Evolutionary conservation across 805 yeast genomes (phyloP).

Genomic region (Kodamaea lidongshanica): DNA sequence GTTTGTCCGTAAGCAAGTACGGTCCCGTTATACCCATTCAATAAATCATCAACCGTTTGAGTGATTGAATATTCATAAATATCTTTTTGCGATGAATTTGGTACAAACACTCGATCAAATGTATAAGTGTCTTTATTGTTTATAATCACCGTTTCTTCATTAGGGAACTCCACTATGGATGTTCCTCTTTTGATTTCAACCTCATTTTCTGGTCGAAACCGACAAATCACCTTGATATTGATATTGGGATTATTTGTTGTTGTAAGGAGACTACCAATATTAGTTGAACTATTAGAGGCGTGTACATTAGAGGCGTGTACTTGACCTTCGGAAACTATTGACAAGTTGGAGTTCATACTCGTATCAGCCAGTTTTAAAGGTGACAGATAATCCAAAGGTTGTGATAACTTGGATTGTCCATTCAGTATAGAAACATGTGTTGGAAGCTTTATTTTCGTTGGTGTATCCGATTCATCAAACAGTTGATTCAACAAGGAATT

Average conservation of each 20-base stretch:
- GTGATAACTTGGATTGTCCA: constrained; percentile 1
- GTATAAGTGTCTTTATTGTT: constrained; percentile 39
- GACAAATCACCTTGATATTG: constrained; percentile 61
- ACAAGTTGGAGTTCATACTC: neutral
- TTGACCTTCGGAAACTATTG: too few relatives aligned
- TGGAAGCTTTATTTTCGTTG: constrained; percentile 6
- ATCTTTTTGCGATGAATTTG: constrained; percentile 46
- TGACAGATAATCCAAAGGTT: constrained; percentile 2
- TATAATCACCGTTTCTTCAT: constrained; percentile 22
- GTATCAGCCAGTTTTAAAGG: constrained; percentile 2
- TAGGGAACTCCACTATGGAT: constrained; percentile 17
- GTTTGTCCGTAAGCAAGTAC: constrained; percentile 77
- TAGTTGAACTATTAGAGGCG: too few relatives aligned
- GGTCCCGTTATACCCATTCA: constrained; percentile 73
- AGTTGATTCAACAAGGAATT: constrained; percentile 5
- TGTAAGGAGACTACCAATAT: too few relatives aligned
- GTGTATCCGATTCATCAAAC: constrained; percentile 6
- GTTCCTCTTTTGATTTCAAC: constrained; percentile 22
- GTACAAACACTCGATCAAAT: constrained; percentile 60
- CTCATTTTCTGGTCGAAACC: constrained; percentile 57
- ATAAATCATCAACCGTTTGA: constrained; percentile 62
- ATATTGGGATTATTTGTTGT: constrained; percentile 11
- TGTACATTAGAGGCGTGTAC: too few relatives aligned
- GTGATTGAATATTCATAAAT: constrained; percentile 54
- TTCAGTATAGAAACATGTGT: neutral